These are phyloP conservation scores for Podaxis mareebaensis DNA, from an alignment of 768 basidiomycete species.

Conservation along the genomic window DNA sequence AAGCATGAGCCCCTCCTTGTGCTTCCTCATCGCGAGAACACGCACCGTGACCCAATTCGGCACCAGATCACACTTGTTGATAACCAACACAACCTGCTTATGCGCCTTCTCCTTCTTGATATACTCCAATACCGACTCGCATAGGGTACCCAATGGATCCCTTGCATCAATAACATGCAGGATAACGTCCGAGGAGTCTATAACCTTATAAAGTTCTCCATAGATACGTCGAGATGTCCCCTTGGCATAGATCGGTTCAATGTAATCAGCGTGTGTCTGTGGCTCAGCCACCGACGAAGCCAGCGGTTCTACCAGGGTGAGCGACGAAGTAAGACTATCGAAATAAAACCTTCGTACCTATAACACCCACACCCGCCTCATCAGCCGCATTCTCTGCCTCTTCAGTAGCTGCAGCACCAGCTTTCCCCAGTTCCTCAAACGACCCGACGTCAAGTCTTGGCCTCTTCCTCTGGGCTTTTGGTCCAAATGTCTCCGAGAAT, in stretches of 20 bases:
- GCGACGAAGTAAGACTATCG: background rate
- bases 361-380: conserved; percentile 38
- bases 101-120: conserved; percentile 95
- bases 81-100: conserved; percentile 94
- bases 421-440: conserved; percentile 85
- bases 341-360: conserved; percentile 36
- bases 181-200: conserved; percentile 97
- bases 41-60: conserved; percentile 98
- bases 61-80: conserved; percentile 98
- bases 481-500: conserved; percentile 92
- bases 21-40: conserved; percentile 19
- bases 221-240: conserved; percentile 96
- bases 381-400: conserved; percentile 48
- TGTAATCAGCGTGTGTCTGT: conserved; percentile 73
- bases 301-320: conserved; percentile 39
- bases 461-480: conserved; percentile 91
- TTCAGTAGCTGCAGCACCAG: conserved; percentile 55
- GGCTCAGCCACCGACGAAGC: conserved; percentile 50
- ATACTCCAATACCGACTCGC: conserved; percentile 90
- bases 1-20: background rate
- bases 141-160: conserved; percentile 94
- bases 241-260: conserved; percentile 92
- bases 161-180: conserved; percentile 95
- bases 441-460: conserved; percentile 86
- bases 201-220: conserved; percentile 98